phyloP scores from a whole-genome alignment of 2,329 filamentous ascomycete species.

The Scytalidium sp. region DNA sequence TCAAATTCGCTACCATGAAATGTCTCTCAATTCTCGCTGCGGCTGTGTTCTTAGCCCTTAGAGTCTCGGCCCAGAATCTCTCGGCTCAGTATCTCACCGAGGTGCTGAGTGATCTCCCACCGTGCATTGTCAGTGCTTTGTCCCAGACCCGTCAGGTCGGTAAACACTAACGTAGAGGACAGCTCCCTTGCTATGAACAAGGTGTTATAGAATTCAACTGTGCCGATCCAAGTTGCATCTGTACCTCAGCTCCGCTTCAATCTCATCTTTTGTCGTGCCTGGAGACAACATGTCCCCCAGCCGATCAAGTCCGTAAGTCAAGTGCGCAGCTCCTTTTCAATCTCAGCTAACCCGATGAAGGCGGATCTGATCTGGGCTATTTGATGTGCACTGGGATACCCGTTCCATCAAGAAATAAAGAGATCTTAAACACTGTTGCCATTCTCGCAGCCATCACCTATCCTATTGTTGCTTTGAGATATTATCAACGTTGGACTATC shows the following conservation, averaged over 20 bases:
- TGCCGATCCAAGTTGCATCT: background rate
- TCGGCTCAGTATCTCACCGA: background rate
- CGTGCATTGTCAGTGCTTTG: background rate
- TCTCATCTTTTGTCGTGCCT: background rate
- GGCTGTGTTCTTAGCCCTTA: too few relatives aligned
- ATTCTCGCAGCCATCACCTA: conserved; percentile 13
- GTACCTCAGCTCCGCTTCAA: background rate
- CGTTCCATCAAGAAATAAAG: conserved; percentile 8
- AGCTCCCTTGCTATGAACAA: background rate
- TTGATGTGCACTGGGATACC: conserved; percentile 12
- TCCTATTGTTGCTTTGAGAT: conserved; percentile 12
- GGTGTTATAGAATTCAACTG: background rate
- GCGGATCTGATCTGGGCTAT: background rate
- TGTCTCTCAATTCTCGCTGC: too few relatives aligned
- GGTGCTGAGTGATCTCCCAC: background rate
- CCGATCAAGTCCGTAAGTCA: background rate
- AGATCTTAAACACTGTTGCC: conserved; percentile 8
- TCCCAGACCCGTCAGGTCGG: too few relatives aligned
- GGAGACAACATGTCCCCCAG: background rate
- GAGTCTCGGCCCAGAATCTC: too few relatives aligned
- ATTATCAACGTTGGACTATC: conserved; percentile 11
- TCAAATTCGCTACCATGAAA: too few relatives aligned
- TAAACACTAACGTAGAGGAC: background rate
- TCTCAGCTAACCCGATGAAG: background rate
- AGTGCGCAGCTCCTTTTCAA: background rate